phyloP scores from a whole-genome alignment of 2,329 filamentous ascomycete species.

The Colletotrichum sp. region DNA sequence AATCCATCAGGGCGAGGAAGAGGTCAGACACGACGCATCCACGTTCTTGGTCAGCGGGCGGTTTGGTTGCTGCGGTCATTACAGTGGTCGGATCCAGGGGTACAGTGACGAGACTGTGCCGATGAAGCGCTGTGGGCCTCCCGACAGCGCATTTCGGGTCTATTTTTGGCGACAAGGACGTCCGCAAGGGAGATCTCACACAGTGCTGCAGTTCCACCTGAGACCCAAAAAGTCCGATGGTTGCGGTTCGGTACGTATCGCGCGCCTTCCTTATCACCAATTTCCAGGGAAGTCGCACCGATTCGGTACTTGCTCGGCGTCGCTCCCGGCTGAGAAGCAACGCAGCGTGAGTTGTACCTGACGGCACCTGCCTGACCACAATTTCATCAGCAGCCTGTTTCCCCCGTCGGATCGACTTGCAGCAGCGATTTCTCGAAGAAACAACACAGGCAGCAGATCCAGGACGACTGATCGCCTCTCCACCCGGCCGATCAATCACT shows the following conservation, averaged over 20 bases:
- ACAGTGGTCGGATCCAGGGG: neutral
- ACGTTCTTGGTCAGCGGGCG: neutral
- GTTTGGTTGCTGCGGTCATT: neutral
- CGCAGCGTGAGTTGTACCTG: neutral
- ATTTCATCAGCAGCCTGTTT: neutral
- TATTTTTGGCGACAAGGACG: neutral
- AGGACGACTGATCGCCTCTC: neutral
- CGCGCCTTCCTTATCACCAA: neutral
- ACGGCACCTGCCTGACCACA: neutral
- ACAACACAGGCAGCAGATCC: neutral
- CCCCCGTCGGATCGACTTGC: neutral
- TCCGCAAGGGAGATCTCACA: neutral
- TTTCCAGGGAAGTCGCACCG: constrained; percentile 2
- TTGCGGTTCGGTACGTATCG: neutral
- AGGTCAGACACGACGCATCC: neutral
- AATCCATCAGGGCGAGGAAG: neutral
- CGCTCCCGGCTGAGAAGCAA: neutral
- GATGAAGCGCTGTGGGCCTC: neutral
- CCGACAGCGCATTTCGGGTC: neutral
- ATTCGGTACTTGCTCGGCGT: constrained; percentile 6
- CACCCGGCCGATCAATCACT: neutral
- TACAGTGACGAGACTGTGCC: neutral
- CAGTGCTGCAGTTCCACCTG: neutral
- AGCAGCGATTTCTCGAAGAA: neutral
- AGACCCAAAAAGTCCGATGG: neutral